phyloP scores from a whole-genome alignment of 441 rosid genomes.

The Gossypium aridum region DNA sequence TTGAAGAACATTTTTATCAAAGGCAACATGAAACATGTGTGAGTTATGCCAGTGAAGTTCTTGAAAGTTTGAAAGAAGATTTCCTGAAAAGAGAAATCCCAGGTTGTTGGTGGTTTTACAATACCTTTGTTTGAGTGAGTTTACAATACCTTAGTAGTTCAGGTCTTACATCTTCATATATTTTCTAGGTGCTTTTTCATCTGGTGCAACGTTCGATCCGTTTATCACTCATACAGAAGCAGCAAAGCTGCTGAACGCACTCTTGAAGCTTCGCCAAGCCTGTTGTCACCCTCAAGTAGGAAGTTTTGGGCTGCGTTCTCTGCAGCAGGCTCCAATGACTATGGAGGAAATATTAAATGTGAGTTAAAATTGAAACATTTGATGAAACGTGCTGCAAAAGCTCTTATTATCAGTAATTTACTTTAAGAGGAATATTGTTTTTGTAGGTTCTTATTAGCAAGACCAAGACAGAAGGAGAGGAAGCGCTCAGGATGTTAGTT shows the following conservation, averaged over 20 bases:
- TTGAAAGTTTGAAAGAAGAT: conserved; percentile 73
- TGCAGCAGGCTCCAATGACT: conserved; percentile 94
- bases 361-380: conserved; percentile 18
- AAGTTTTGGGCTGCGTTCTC: conserved; percentile 85
- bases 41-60: conserved; percentile 85
- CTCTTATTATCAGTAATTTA: conserved; percentile 10
- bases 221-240: conserved; percentile 80
- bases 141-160: not conserved
- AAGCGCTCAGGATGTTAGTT: conserved; percentile 79
- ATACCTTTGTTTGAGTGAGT: conserved; percentile 19
- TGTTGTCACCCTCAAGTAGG: conserved; percentile 99
- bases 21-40: conserved; percentile 96
- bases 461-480: conserved; percentile 92
- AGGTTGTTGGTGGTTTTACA: conserved; percentile 34
- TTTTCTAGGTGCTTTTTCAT: conserved; percentile 42
- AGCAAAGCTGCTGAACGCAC: conserved; percentile 81
- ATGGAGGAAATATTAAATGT: conserved; percentile 95
- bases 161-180: conserved; percentile 12
- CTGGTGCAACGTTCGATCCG: conserved; percentile 40
- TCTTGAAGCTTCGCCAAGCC: conserved; percentile 98
- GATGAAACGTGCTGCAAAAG: conserved; percentile 6
- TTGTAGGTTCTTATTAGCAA: conserved; percentile 85
- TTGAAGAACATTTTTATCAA: conserved; percentile 91
- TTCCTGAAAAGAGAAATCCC: conserved; percentile 62
- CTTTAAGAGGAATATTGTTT: conserved; percentile 20